Conservation (phyloP, 768 basidiomycete genomes). For the Leccinum boreale region DNA sequence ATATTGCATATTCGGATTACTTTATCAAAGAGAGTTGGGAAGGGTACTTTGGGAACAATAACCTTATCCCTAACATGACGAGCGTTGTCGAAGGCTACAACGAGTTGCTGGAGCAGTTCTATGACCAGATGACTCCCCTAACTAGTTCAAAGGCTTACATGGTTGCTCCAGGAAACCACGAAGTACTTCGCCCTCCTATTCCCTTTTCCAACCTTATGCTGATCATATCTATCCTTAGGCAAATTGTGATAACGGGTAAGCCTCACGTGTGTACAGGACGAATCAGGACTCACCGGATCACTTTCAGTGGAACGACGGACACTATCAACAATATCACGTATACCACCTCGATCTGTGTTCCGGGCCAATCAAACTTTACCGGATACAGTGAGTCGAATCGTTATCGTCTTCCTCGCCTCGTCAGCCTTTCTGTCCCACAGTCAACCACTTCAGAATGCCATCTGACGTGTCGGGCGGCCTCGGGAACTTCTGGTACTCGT, state of each 20-base stretch:
- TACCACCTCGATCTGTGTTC: conserved; percentile 24
- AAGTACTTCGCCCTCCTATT: background rate
- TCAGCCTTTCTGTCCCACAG: conserved; percentile 1
- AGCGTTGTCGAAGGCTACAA: conserved; percentile 25
- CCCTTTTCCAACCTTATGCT: background rate
- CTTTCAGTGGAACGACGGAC: conserved; percentile 22
- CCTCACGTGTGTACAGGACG: background rate
- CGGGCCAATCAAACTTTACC: conserved; percentile 26
- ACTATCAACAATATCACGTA: conserved; percentile 23
- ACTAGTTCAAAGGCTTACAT: conserved; percentile 26
- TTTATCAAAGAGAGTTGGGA: conserved; percentile 30
- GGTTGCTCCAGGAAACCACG: conserved; percentile 27
- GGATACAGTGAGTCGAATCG: conserved; percentile 23
- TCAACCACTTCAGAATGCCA: conserved; percentile 29
- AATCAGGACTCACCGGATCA: background rate
- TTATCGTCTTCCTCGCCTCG: background rate
- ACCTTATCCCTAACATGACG: conserved; percentile 24
- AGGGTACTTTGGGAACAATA: conserved; percentile 29
- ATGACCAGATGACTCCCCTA: conserved; percentile 26
- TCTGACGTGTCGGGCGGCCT: conserved; percentile 23
- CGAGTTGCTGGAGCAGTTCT: conserved; percentile 23
- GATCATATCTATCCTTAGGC: conserved; percentile 1
- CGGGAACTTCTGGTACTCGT: conserved; percentile 32
- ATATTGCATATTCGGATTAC: conserved; percentile 28
- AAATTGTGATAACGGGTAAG: conserved; percentile 30